phyloP scores from a whole-genome alignment of 306 rosid genomes.

The Quercus bicolor region DNA sequence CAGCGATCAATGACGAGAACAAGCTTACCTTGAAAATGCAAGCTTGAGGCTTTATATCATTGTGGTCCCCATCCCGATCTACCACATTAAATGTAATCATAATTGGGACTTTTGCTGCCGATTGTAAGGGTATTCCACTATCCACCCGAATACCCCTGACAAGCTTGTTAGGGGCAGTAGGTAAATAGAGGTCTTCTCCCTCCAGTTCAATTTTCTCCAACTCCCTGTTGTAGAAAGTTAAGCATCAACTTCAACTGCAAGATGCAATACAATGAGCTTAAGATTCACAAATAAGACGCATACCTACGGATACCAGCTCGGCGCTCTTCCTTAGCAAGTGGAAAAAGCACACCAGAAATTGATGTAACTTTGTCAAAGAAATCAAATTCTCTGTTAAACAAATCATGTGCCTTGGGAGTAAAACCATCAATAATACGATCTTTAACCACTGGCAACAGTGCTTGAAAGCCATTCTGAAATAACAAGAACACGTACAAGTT shows the following conservation, averaged over 20 bases:
- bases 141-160: conserved; percentile 83
- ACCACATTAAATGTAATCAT: conserved; percentile 86
- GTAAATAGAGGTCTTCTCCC: conserved; percentile 90
- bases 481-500: conserved; percentile 23
- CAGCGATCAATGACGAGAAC: neutral
- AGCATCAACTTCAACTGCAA: conserved; percentile 10
- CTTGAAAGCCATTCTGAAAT: conserved; percentile 81
- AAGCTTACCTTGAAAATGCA: conserved; percentile 89
- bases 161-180: conserved; percentile 86
- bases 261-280: conserved; percentile 5
- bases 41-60: conserved; percentile 80
- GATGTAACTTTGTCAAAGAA: conserved; percentile 98
- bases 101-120: conserved; percentile 98
- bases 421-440: conserved; percentile 80
- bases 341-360: conserved; percentile 82
- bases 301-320: conserved; percentile 87
- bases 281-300: conserved; percentile 12
- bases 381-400: conserved; percentile 86
- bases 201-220: conserved; percentile 85
- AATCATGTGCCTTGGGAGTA: conserved; percentile 65
- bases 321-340: conserved; percentile 87
- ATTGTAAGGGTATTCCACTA: conserved; percentile 95
- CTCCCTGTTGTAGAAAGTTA: conserved; percentile 54
- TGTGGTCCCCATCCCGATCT: conserved; percentile 74
- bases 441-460: conserved; percentile 73